Evolutionary conservation across 225 moss, liverwort and hornwort species (phyloP), one percentile per base, ranked within the genome.

Genomic region (Polytrichum commune): DNA sequence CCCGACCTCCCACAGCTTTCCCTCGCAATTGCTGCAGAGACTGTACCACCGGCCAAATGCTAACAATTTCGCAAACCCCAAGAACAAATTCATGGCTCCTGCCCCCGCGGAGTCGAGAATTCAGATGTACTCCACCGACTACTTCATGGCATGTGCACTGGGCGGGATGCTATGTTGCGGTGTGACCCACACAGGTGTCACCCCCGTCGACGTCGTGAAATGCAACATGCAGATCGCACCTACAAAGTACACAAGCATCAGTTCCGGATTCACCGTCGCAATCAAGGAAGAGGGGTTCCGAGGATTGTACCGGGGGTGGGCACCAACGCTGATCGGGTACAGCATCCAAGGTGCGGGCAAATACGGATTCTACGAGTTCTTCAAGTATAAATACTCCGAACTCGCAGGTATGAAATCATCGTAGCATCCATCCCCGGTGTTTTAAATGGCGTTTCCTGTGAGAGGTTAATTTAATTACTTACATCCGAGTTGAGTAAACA

Each of bases 201-300:
- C 95, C 0, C 95, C 95, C 0, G 68, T 93, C 6, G 95, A 96
- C 69, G 95, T 96, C 0, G 91, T 96, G 66, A 96, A 96, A 72
- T 96, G 96, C 85, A 96, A 96, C 75, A 96, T 96, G 96, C 96
- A 96, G 74, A 96, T 93, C 60, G 96, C 93, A 32, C 90, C 91
- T 1, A 73, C 67, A 54, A 93, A 90, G 79, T 96, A 93, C 71
- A 86, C 75, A 0, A 81, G 66, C 75, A 64, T 92, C 13, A 0
- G 23, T 0, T 62, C 55, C 0, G 82, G 81, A 0, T 90, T 96
- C 78, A 8, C 53, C 18, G 71, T 79, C 5, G 82, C 83, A 18
- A 61, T 92, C 1, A 53, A 64, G 6, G 86, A 86, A 53, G 86
- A 86, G 58, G 96, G 93, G 1, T 1, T 72, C 10, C 63, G 53